A percentile compares a stretch with the other conserved stretches of the same genome.
Conservation (phyloP, 352 stramenopile genomes). For the Pythium diclinum region DNA sequence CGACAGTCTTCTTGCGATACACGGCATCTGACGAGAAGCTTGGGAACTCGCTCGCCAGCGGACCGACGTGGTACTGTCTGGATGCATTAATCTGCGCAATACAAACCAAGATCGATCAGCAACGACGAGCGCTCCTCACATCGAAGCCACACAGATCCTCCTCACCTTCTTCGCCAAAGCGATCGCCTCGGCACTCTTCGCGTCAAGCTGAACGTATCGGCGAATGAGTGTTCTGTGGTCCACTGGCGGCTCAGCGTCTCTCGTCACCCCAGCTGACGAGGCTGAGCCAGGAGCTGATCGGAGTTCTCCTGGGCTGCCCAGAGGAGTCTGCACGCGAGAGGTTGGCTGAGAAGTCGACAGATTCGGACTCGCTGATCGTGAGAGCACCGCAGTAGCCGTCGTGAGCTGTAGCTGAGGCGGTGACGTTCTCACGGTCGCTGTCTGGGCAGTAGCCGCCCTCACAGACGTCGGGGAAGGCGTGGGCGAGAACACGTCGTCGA, state of each 20-base stretch:
- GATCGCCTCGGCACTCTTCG: conserved; percentile 40
- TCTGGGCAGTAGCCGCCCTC: not conserved
- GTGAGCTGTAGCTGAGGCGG: not conserved
- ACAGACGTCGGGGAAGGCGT: conserved; percentile 3
- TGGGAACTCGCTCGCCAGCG: conserved; percentile 28
- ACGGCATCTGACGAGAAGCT: conserved; percentile 37
- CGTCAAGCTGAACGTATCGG: conserved; percentile 41
- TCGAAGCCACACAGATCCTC: too few relatives aligned
- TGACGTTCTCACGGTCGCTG: not conserved
- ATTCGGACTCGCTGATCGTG: conserved; percentile 7
- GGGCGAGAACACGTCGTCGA: conserved; percentile 24
- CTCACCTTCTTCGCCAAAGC: conserved; percentile 33
- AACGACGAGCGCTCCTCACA: too few relatives aligned
- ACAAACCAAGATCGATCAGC: not conserved
- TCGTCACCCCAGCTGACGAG: not conserved
- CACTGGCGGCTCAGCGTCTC: not conserved
- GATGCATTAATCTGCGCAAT: conserved; percentile 33
- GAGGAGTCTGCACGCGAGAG: conserved; percentile 7
- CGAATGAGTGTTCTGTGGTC: conserved; percentile 30
- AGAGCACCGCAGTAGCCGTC: not conserved
- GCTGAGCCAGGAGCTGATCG: not conserved
- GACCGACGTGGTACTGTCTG: conserved; percentile 49
- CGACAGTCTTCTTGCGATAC: conserved; percentile 46
- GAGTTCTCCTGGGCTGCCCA: not conserved
- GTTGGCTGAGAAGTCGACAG: not conserved